Base-by-base conservation (phyloP, 495 filamentous ascomycete genomes). In the Echria macrotheca region DNA sequence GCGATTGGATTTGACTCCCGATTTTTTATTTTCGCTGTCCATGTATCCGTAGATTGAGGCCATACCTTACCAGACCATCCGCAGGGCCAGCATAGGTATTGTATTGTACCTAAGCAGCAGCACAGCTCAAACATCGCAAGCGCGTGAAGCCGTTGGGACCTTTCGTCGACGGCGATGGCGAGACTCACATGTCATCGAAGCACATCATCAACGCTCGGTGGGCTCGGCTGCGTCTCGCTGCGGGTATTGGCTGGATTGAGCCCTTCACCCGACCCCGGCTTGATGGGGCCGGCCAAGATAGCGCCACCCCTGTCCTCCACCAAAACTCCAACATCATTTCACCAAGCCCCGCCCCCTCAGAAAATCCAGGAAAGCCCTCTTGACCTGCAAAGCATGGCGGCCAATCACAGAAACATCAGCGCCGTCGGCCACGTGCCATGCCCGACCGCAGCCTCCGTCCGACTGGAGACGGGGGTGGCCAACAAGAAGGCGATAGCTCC, bases 241-340 rank as follows among this genome's bases (percentile, higher is more conserved):
- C 12, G 33, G 29, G 18, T 31, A 50, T 18, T 29, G 14, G n/a
- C 45, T 52, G 35, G 37, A 54, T 44, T 44, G 47, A 58, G 50
- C 55, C 55, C 47, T 58, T 58, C 50, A 49, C 29, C 55, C 55
- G 55, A 54, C 51, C 55, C 55, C 51, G 44, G 55, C 37, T 48
- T 32, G 17, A 39, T 47, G 55, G 45, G 42, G 40, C 47, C 42
- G n/a, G 8, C 24, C 3, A 7, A 29, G 14, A 9, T 32, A 25
- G n/a, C 17, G 38, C 37, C 37, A 5, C 5, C 41, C 10, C 24
- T 7, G 7, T 29, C 9, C 6, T 2, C 25, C 12, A 7, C 14
- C 42, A 2, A 14, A n/a, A 15, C 26, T 17, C 15, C 22, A 15
- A 31, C 32, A 26, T 44, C 25, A 44, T 44, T 32, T 24, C 39